Evolutionary conservation across 352 stramenopile species (phyloP).

Genomic region (Phytophthora kernoviae): DNA sequence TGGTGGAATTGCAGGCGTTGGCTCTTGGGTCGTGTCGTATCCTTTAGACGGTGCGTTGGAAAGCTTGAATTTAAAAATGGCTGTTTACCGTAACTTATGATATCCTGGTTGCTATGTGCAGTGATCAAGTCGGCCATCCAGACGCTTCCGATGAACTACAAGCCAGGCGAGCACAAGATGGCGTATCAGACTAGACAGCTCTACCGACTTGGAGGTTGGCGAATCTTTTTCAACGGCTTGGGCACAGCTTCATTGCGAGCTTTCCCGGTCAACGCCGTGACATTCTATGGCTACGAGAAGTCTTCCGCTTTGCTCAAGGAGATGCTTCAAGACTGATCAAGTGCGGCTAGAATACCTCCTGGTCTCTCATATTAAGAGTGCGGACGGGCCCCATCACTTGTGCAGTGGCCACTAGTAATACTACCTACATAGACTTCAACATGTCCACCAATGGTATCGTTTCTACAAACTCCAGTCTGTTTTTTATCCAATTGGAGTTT

Average conservation of each 20-base stretch:
- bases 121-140: constrained; percentile 90
- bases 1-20: constrained; percentile 74
- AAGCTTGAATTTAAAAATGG: background rate
- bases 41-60: constrained; percentile 68
- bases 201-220: constrained; percentile 64
- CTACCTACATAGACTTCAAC: constrained; percentile 19
- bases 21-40: constrained; percentile 83
- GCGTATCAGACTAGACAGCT: constrained; percentile 70
- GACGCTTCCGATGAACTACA: constrained; percentile 64
- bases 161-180: constrained; percentile 67
- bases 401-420: background rate
- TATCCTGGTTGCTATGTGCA: constrained; percentile 17
- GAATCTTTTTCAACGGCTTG: constrained; percentile 81
- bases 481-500: too few relatives aligned
- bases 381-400: too few relatives aligned
- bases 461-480: constrained; percentile 14
- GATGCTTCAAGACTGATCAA: constrained; percentile 26
- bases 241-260: constrained; percentile 78
- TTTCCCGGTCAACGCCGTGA: constrained; percentile 87
- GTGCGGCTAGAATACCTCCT: too few relatives aligned
- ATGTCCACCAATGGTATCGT: constrained; percentile 17
- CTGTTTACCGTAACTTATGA: background rate
- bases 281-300: constrained; percentile 87
- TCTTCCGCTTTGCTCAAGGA: constrained; percentile 75
- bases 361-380: background rate